Conservation (phyloP, 768 basidiomycete species). For the Suillus brevipes region DNA sequence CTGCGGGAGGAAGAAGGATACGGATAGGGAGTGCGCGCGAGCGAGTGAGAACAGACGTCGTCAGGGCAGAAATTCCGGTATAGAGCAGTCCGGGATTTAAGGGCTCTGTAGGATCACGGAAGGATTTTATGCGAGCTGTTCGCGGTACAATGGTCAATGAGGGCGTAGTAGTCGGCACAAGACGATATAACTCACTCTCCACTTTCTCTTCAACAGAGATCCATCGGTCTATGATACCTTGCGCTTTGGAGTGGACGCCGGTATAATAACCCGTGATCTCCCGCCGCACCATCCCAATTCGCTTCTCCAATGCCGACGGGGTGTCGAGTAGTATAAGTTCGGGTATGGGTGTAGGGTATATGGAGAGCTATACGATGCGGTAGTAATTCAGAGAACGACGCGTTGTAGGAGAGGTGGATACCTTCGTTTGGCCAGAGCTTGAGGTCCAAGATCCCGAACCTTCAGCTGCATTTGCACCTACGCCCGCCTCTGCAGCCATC, state of each 20-base stretch:
- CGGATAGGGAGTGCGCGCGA: conserved; percentile 72
- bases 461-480: neutral
- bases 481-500: neutral
- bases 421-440: neutral
- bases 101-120: conserved; percentile 77
- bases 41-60: conserved; percentile 84
- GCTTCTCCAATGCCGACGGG: conserved; percentile 71
- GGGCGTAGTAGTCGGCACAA: neutral
- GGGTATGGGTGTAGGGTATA: conserved; percentile 67
- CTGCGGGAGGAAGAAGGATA: conserved; percentile 70
- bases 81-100: conserved; percentile 90
- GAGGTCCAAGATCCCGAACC: neutral
- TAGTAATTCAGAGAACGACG: neutral
- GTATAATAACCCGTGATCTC: conserved; percentile 55
- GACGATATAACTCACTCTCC: conserved; percentile 62
- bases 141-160: neutral
- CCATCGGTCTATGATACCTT: conserved; percentile 76
- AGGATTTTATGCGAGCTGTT: conserved; percentile 76
- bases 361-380: conserved; percentile 63
- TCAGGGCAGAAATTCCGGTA: conserved; percentile 84
- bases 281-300: conserved; percentile 71
- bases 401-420: neutral
- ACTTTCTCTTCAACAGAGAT: conserved; percentile 82
- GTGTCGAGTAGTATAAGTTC: conserved; percentile 73
- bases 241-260: conserved; percentile 64